Conservation (phyloP, 2,329 filamentous ascomycete genomes). For the Pseudomassariella vexata region DNA sequence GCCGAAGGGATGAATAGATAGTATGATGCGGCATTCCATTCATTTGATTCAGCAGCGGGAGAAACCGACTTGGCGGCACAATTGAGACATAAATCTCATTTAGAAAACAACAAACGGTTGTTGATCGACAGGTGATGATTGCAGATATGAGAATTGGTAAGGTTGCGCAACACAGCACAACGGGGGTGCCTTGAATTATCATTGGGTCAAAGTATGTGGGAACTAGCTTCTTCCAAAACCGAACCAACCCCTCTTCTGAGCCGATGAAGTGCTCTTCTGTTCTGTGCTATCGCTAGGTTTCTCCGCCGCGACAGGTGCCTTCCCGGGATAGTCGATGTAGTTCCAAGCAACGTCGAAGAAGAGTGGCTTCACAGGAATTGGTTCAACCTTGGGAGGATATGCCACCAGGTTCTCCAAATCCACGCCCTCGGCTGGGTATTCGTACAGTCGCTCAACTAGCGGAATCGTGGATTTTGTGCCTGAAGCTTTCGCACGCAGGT, state of each 20-base stretch:
- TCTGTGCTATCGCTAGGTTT: conserved; percentile 30
- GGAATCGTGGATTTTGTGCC: conserved; percentile 45
- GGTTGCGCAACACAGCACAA: too few relatives aligned
- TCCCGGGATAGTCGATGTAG: conserved; percentile 85
- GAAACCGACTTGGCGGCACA: too few relatives aligned
- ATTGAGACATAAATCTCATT: too few relatives aligned
- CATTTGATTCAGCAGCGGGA: too few relatives aligned
- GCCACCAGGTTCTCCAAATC: conserved; percentile 77
- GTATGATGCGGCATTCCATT: too few relatives aligned
- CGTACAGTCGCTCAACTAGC: conserved; percentile 67
- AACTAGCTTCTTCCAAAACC: conserved; percentile 55
- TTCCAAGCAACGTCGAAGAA: conserved; percentile 98
- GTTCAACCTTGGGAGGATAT: conserved; percentile 77
- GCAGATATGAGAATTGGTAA: too few relatives aligned
- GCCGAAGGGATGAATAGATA: too few relatives aligned
- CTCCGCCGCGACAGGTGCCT: conserved; percentile 28
- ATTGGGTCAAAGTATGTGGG: too few relatives aligned
- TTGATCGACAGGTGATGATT: too few relatives aligned
- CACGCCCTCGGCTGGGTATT: conserved; percentile 66
- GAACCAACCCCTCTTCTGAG: conserved; percentile 74
- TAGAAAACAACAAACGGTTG: too few relatives aligned
- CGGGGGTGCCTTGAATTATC: background rate
- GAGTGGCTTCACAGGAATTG: conserved; percentile 86
- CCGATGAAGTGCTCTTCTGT: conserved; percentile 33
- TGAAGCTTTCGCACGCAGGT: conserved; percentile 44